Conservation (phyloP, 2,329 filamentous ascomycete genomes). For the Fusarium graminum region DNA sequence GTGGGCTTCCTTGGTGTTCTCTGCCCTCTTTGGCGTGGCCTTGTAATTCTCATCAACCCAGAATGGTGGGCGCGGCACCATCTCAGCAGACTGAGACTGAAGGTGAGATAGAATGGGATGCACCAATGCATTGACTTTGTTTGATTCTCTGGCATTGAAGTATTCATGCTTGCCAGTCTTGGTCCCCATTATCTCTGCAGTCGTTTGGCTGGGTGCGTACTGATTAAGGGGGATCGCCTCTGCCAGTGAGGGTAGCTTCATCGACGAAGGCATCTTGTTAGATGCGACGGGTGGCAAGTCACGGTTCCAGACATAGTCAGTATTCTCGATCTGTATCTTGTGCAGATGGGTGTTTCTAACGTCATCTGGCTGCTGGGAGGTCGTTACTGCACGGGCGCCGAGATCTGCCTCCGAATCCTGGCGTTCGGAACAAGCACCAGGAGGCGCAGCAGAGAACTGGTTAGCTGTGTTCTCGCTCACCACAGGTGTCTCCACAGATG, state of each 20-base stretch:
- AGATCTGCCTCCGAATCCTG: not conserved
- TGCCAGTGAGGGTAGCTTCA: constrained; percentile 40
- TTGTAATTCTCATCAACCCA: not conserved
- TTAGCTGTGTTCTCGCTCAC: not conserved
- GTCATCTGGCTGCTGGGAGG: not conserved
- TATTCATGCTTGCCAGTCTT: constrained; percentile 56
- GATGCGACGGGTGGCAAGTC: constrained; percentile 24
- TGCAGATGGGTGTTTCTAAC: not conserved
- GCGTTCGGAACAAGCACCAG: not conserved
- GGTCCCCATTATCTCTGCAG: constrained; percentile 52
- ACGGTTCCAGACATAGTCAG: constrained; percentile 7
- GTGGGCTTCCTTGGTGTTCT: not conserved
- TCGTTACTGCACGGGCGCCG: not conserved
- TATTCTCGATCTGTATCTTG: constrained; percentile 2
- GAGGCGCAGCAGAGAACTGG: not conserved
- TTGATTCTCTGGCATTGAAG: constrained; percentile 57
- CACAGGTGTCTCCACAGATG: not conserved
- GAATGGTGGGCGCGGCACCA: not conserved
- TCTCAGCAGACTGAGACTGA: not conserved
- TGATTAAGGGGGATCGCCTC: constrained; percentile 24
- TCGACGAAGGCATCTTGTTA: constrained; percentile 1
- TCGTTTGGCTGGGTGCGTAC: not conserved
- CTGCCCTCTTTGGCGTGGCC: not conserved
- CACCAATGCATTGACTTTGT: constrained; percentile 44
- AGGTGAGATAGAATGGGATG: constrained; percentile 7